These are phyloP conservation scores for Hydnomerulius pinastri DNA, from an alignment of 768 basidiomycete genomes.

Conservation along the genomic window DNA sequence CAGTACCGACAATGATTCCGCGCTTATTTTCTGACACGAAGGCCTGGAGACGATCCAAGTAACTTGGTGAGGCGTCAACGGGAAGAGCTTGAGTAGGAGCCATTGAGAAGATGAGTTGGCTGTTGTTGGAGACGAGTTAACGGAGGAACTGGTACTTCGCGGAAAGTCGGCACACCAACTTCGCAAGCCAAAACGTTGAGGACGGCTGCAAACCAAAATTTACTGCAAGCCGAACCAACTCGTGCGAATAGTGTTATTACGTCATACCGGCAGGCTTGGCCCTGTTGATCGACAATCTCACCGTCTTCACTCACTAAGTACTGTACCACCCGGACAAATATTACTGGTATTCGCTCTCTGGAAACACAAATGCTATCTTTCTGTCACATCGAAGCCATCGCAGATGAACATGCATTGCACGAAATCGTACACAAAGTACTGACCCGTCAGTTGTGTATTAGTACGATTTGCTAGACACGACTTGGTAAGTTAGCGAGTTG, in stretches of 20 bases:
- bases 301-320: too few species aligned
- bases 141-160: background rate
- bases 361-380: too few species aligned
- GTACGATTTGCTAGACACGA: too few species aligned
- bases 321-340: too few species aligned
- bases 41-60: conserved; percentile 64
- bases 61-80: conserved; percentile 18
- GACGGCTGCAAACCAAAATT: background rate
- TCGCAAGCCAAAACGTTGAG: background rate
- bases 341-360: too few species aligned
- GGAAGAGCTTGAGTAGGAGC: conserved; percentile 16
- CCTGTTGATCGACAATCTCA: too few species aligned
- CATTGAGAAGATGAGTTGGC: conserved; percentile 13
- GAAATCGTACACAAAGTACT: too few species aligned
- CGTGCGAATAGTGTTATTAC: background rate
- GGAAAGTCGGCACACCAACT: background rate
- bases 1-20: conserved; percentile 70
- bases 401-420: too few species aligned
- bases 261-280: background rate
- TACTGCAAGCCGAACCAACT: background rate
- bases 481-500: too few species aligned
- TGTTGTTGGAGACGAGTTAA: background rate
- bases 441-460: too few species aligned
- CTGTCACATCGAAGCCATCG: too few species aligned
- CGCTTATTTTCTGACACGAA: conserved; percentile 81